Base-by-base conservation (phyloP, 1,284 basidiomycete genomes). In the Malassezia equina region DNA sequence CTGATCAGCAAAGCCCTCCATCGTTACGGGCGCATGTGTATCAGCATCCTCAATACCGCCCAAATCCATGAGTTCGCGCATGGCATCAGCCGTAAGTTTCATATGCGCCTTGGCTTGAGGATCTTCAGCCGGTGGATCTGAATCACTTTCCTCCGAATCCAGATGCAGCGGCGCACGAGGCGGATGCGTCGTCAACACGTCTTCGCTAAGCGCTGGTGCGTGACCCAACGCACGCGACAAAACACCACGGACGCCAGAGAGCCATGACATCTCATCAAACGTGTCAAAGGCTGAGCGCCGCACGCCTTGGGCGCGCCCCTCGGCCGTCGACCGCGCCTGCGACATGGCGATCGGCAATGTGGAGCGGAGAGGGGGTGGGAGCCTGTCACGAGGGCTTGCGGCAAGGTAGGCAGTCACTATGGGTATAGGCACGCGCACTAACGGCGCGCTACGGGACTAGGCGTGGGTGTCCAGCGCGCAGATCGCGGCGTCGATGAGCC, bases 381-480 rank as follows among this genome's bases (percentile, higher is more conserved):
- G 13, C 32, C 15, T 13, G 32, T 33, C 7, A 33, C 32, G 32
- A 33, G 62, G 60, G 41, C 51, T 64, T 1, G 39, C 60, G 0
- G 41, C 40, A 32, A n/a, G n/a, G n/a, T n/a, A n/a, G n/a, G n/a
- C n/a, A n/a, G n/a, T n/a, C n/a, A n/a, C 34, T 50, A 28, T 42
- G 31, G 27, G 43, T 17, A 15, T 43, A 33, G 31, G 33, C 41
- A 9, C n/a, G 23, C 32, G 12, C 5, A 96, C 75, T 95, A n/a
- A 9, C 48, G 48, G 4, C 46, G 43, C 21, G 41, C 13, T 15
- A 45, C 29, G 9, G 50, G 55, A 29, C 59, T 55, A 4, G 55
- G 46, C 13, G 51, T 46, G 13, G 50, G 51, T 7, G 56, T 49
- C 56, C 59, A 53, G n/a, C 46, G 24, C 24, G 28, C 49, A 6